Percentiles rank a stretch among this genome's conserved stretches.
These are phyloP conservation scores for Vitis hybrid DNA, from an alignment of 177 flowering plant species.

Conservation along the genomic window DNA sequence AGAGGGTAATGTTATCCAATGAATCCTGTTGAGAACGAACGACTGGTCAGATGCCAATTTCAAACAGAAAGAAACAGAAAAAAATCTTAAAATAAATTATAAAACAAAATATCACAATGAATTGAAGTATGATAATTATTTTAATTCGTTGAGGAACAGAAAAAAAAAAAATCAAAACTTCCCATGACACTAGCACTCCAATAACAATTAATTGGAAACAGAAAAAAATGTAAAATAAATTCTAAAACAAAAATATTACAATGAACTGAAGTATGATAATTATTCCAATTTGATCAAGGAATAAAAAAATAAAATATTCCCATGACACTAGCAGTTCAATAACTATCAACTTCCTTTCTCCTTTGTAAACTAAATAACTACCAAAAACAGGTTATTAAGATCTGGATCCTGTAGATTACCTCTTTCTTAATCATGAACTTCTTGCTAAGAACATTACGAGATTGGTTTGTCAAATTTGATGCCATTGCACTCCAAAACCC, in stretches of 20 bases:
- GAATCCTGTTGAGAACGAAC: slow-evolving; percentile 57
- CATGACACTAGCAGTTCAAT: background rate
- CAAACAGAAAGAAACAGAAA: background rate
- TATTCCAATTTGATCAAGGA: background rate
- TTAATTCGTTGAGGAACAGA: background rate
- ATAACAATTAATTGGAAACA: too few species aligned
- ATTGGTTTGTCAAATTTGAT: slow-evolving; percentile 86
- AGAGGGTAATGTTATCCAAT: slow-evolving; percentile 88
- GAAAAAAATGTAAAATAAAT: background rate
- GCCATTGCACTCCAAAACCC: slow-evolving; percentile 98
- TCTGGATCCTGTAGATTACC: slow-evolving; percentile 37
- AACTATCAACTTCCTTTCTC: background rate
- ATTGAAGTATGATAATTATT: too few species aligned
- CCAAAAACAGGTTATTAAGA: background rate
- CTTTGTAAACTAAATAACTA: background rate
- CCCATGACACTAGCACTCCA: background rate
- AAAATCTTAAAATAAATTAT: background rate
- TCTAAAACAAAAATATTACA: background rate
- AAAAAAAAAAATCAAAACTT: background rate
- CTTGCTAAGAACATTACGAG: slow-evolving; percentile 95
- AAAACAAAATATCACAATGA: too few species aligned
- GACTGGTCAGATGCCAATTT: background rate
- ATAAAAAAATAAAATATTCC: background rate
- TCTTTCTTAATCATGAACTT: slow-evolving; percentile 87
- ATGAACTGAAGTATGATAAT: background rate